Evolutionary conservation across 345 rosid genomes (phyloP).

Genomic region (Populus davidiana): DNA sequence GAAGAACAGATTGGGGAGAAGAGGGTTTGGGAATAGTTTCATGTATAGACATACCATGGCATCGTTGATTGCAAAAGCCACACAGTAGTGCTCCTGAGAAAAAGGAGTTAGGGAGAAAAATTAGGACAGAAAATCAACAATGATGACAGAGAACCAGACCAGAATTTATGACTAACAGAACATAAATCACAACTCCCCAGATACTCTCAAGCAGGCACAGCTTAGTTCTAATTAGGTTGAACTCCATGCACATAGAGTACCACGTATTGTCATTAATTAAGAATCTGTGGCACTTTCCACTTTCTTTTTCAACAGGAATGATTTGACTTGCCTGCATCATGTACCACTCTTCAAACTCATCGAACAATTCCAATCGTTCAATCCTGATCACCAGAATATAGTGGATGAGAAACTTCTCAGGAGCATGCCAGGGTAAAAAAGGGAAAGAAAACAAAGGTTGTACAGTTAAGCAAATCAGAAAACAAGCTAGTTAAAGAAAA

Average conservation of each 20-base stretch:
- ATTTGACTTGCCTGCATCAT: conserved; percentile 92
- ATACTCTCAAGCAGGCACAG: conserved; percentile 1
- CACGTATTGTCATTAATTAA: conserved; percentile 1
- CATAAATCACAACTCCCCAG: neutral
- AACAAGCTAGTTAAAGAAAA: neutral
- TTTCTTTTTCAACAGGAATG: conserved; percentile 8
- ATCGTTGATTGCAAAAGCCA: conserved; percentile 80
- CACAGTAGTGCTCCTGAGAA: conserved; percentile 85
- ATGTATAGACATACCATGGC: conserved; percentile 56
- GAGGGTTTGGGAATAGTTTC: neutral
- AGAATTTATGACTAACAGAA: conserved; percentile 6
- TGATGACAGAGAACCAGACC: conserved; percentile 3
- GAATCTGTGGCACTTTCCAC: conserved; percentile 3
- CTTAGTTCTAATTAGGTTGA: conserved; percentile 3
- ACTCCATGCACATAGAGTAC: conserved; percentile 3
- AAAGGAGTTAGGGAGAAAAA: conserved; percentile 19
- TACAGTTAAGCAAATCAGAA: neutral
- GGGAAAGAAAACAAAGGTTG: neutral
- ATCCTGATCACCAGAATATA: conserved; percentile 53
- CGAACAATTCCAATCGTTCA: conserved; percentile 85
- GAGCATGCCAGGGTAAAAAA: conserved; percentile 8
- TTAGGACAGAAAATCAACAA: neutral
- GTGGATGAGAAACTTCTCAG: conserved; percentile 20
- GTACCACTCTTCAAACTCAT: conserved; percentile 97
- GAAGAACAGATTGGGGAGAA: neutral